Conservation (phyloP, 2,329 filamentous ascomycete species). For the Esteya vermicola region DNA sequence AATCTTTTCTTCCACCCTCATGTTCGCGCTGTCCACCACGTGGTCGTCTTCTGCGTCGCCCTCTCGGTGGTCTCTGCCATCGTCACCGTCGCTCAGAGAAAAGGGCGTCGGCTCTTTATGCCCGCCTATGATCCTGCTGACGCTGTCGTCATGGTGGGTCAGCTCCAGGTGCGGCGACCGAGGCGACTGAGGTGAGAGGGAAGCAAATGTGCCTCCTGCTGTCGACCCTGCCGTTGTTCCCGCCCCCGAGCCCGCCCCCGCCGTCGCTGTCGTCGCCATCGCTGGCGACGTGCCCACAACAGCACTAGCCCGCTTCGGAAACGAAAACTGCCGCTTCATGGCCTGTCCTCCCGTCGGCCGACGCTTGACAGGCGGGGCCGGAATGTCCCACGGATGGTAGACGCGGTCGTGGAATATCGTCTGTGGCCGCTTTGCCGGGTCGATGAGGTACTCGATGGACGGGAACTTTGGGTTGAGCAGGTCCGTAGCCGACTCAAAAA, state of each 20-base stretch:
- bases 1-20: constrained; percentile 96
- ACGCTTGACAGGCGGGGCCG: constrained; percentile 56
- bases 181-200: too few species aligned
- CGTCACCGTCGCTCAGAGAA: too few species aligned
- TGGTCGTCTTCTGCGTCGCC: constrained; percentile 16
- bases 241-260: too few species aligned
- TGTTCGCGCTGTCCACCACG: constrained; percentile 45
- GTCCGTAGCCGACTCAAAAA: constrained; percentile 91
- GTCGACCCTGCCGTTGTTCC: too few species aligned
- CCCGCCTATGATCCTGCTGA: too few species aligned
- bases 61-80: neutral
- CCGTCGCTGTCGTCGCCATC: too few species aligned
- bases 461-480: constrained; percentile 83
- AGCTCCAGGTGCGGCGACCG: too few species aligned
- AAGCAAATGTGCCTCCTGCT: too few species aligned
- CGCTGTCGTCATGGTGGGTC: too few species aligned
- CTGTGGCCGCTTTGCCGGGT: constrained; percentile 66
- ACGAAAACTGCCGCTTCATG: constrained; percentile 13
- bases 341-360: constrained; percentile 18
- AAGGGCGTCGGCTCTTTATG: too few species aligned
- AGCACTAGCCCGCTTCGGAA: constrained; percentile 3
- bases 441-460: constrained; percentile 64
- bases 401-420: constrained; percentile 96
- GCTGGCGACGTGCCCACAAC: too few species aligned
- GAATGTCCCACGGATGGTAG: constrained; percentile 88